Conservation (phyloP, 2,329 filamentous ascomycete species). For the Metarhizium guizhouense region DNA sequence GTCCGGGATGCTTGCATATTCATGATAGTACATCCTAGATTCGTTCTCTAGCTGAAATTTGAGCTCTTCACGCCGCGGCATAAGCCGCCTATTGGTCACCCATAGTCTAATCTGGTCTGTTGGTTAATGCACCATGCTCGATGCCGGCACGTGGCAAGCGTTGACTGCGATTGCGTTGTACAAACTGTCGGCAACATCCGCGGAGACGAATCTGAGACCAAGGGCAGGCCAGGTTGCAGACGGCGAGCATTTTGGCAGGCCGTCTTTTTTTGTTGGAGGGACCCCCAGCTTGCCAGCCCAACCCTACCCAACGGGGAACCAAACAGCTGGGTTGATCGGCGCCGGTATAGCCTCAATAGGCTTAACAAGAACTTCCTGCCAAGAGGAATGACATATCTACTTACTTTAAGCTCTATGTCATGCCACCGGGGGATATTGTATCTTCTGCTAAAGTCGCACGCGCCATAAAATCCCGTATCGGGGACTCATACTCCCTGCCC, state of each 20-base stretch:
- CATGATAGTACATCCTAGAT: not conserved
- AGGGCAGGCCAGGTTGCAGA: no score
- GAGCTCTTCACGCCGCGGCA: not conserved
- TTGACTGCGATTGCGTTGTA: not conserved
- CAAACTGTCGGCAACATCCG: constrained; percentile 2
- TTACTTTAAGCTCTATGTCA: not conserved
- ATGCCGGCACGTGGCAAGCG: not conserved
- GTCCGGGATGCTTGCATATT: not conserved
- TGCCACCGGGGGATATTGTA: no score
- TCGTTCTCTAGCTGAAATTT: not conserved
- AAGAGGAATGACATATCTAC: not conserved
- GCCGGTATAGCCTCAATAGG: constrained; percentile 3
- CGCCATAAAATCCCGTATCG: not conserved
- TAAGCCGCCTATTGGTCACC: not conserved
- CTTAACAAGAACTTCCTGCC: constrained; percentile 1
- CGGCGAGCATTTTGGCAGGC: no score
- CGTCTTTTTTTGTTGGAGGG: not conserved
- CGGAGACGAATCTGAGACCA: not conserved
- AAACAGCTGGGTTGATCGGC: constrained; percentile 9
- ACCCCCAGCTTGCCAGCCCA: not conserved
- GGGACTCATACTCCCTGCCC: no score
- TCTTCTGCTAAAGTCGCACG: no score
- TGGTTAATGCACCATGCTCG: not conserved
- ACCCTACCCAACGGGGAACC: not conserved
- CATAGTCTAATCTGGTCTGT: not conserved